These are phyloP conservation scores for Pleurotus djamor DNA, from an alignment of 768 basidiomycete species.

Conservation along the genomic window DNA sequence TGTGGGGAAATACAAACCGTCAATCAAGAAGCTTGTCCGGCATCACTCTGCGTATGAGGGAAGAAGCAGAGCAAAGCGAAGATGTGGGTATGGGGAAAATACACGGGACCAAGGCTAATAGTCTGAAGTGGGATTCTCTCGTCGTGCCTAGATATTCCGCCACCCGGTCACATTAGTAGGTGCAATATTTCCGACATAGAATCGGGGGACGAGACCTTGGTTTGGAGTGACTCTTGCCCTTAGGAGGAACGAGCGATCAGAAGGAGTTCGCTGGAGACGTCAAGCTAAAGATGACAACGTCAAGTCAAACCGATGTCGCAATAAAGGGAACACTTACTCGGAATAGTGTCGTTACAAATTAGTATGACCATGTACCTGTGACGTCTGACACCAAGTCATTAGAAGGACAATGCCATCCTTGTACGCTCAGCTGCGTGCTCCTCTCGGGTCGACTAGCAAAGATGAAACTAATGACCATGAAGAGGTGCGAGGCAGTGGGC, in stretches of 20 bases:
- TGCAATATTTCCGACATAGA: not conserved
- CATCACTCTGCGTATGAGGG: not conserved
- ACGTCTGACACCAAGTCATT: not conserved
- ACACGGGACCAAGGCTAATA: not conserved
- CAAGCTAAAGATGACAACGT: not conserved
- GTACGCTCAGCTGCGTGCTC: slow-evolving; percentile 8
- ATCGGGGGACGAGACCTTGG: not conserved
- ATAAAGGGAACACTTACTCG: not conserved
- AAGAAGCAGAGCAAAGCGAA: not conserved
- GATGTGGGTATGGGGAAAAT: not conserved
- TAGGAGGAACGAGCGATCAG: not conserved
- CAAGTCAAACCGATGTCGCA: not conserved
- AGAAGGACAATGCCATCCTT: slow-evolving; percentile 4
- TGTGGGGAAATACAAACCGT: not conserved
- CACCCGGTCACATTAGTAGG: not conserved
- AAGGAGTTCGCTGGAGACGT: not conserved
- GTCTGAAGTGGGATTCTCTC: not conserved
- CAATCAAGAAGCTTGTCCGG: not conserved
- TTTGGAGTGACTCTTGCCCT: not conserved
- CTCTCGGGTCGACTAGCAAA: not conserved
- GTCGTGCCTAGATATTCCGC: not conserved
- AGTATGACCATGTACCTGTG: not conserved
- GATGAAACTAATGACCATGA: not conserved
- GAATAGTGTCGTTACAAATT: no score
- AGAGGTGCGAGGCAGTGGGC: slow-evolving; percentile 5